Conservation (phyloP, 2,329 filamentous ascomycete genomes). For the Curvularia hawaiiensis region DNA sequence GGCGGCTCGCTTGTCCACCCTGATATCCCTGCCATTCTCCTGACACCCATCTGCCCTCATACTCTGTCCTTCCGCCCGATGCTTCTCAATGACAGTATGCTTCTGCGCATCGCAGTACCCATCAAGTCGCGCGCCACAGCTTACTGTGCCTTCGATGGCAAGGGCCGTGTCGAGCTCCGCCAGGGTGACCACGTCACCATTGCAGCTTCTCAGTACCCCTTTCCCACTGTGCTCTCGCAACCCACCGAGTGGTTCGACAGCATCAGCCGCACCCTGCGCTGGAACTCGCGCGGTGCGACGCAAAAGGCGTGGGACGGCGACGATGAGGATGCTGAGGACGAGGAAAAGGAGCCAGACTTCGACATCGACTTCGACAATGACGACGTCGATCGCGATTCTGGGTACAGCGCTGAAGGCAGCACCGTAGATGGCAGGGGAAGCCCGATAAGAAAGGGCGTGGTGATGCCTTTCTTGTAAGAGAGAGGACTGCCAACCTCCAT, state of each 20-base stretch:
- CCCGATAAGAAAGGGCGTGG: slow-evolving; percentile 43
- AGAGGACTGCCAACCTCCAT: not conserved
- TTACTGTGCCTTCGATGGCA: slow-evolving; percentile 97
- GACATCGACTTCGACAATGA: slow-evolving; percentile 94
- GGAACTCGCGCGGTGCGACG: slow-evolving; percentile 90
- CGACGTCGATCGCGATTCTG: slow-evolving; percentile 51
- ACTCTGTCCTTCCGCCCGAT: slow-evolving; percentile 97
- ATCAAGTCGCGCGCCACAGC: slow-evolving; percentile 85
- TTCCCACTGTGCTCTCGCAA: slow-evolving; percentile 91
- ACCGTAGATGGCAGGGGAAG: slow-evolving; percentile 41
- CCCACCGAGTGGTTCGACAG: slow-evolving; percentile 97
- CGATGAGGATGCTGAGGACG: slow-evolving; percentile 52
- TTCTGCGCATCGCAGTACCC: slow-evolving; percentile 86
- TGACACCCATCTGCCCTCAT: slow-evolving; percentile 97
- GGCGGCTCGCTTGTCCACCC: slow-evolving; percentile 95
- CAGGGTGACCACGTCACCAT: slow-evolving; percentile 97
- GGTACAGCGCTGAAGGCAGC: slow-evolving; percentile 47
- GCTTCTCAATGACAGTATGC: slow-evolving; percentile 94
- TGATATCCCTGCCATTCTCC: slow-evolving; percentile 92
- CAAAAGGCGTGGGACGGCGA: slow-evolving; percentile 79
- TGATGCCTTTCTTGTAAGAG: slow-evolving; percentile 37
- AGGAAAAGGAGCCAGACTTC: slow-evolving; percentile 67
- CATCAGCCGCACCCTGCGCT: slow-evolving; percentile 86
- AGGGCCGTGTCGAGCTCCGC: slow-evolving; percentile 89
- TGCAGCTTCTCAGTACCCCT: slow-evolving; percentile 93